Conservation (phyloP, 371 early-diverging fungal species). For the Blastocladiella emersonii region DNA sequence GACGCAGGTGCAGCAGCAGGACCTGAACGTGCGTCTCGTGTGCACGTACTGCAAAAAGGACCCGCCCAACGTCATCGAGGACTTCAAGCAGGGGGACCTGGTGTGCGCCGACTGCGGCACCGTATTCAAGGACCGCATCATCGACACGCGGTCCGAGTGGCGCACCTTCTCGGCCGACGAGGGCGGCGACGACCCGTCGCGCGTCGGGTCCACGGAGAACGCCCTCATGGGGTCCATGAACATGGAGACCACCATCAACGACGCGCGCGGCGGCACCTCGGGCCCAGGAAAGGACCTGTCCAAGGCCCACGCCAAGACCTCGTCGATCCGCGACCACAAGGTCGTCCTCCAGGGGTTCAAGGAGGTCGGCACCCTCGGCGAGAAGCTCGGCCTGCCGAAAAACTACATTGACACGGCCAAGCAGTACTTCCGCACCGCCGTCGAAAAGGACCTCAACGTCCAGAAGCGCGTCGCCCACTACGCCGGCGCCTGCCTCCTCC, state of each 20-base stretch:
- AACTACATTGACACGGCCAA: constrained; percentile 87
- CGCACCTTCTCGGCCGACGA: constrained; percentile 94
- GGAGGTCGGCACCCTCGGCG: constrained; percentile 84
- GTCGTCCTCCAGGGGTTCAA: constrained; percentile 80
- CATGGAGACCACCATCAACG: constrained; percentile 80
- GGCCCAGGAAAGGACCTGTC: constrained; percentile 22
- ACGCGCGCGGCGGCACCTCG: constrained; percentile 61
- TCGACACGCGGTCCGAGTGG: constrained; percentile 99
- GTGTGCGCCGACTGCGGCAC: constrained; percentile 97
- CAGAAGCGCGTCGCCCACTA: too few species aligned
- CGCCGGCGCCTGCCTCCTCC: not conserved
- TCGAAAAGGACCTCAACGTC: not conserved
- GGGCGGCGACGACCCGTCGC: constrained; percentile 89
- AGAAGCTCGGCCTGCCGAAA: constrained; percentile 73
- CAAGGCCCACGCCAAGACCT: constrained; percentile 39
- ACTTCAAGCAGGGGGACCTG: constrained; percentile 67
- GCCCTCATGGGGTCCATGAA: constrained; percentile 60
- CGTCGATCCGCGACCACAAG: constrained; percentile 58
- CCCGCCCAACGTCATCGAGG: constrained; percentile 94
- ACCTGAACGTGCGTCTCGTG: constrained; percentile 45
- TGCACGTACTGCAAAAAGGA: constrained; percentile 71
- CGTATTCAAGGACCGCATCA: constrained; percentile 90
- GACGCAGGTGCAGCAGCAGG: not conserved
- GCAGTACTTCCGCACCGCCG: constrained; percentile 65
- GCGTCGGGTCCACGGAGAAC: constrained; percentile 95